Evolutionary conservation across 75 land plant genomes (phyloP), one percentile per base, ranked within the genome.

Genomic region (Cryptomeria japonica): DNA sequence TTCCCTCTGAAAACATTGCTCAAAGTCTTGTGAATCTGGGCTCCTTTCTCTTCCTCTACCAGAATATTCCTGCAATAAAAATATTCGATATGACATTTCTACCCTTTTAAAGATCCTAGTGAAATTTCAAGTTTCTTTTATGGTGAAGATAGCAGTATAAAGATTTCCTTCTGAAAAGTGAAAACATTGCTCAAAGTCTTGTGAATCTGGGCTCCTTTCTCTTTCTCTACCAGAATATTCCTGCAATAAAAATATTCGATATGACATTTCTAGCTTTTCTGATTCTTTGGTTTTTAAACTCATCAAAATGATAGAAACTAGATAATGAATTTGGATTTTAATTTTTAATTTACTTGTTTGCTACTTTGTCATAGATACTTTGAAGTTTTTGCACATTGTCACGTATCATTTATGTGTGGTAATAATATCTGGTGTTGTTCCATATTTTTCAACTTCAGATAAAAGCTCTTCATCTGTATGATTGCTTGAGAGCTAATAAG

Each of bases 401-500:
- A 44, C 25, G 42, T 41, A 80, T 82, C 44, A 82, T 82, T 8
- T 28, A 82, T 82, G 84, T 46, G 84, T 44, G 84, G 84, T 9
- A 44, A 22, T 39, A 28, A 0, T n/a, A 13, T 82, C n/a, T 12
- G 49, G 46, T 22, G 11, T 25, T 80, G 47, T 46, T 28, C 47
- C 32, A 46, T 82, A 4, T 44, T 11, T 82, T 28, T 3, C 12
- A 82, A 14, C 32, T 90, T 37, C 91, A 98, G 99, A 93, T 98
- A 36, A 97, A 98, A 90, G 96, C 96, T 68, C 96, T 98, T 70
- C 94, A 98, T 89, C 91, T 96, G 49, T 98, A 96, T 89, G 99
- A 98, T 46, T 98, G 99, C 88, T 88, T 97, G 93, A 93, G 99
- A 56, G 99, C 99, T 14, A 98, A 98, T 89, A 98, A 98, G 89